Base-by-base conservation (phyloP, 2,329 filamentous ascomycete genomes). In the Reticulascus tulasneorum region DNA sequence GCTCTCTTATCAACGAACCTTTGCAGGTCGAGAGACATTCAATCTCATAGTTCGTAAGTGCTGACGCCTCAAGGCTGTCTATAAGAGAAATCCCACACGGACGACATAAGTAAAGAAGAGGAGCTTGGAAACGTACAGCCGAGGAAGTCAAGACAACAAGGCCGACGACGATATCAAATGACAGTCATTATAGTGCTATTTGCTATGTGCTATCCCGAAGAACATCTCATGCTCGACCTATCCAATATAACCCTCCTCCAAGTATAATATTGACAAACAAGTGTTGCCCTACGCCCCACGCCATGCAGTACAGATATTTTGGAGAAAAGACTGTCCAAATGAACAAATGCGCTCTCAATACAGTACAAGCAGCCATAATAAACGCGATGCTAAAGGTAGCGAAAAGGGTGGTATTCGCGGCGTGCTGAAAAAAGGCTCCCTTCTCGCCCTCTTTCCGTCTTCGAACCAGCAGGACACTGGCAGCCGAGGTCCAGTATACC, bases 271-370 rank as follows among this genome's bases (percentile, higher is more conserved):
- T 89, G 27, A 91, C 68, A 23, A 75, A 55, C 42, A 90, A 56
- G 74, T 98, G 91, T 66, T 90, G 87, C 7, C 78, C 86, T 29
- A 91, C 54, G 44, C 77, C 80, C 94, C 93, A 98, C 11, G 84
- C 88, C 71, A 93, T 84, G 46, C 81, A 86, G 58, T 94, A 98
- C 47, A 98, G 64, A 59, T 90, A 97, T 61, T 97, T 98, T 0
- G 93, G 93, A 46, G 87, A 94, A 60, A 98, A 98, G 9, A 98
- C 93, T 1, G 91, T 97, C 93, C 93, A 98, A 44, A 98, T 90
- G 57, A 98, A 98, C 39, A 98, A 61, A 69, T 98, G 93, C 20
- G 86, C 88, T 47, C 91, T 71, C 54, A 98, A 60, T 7, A 77
- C 71, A 30, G 85, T 89, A 59, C 93, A 98, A 12, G 91, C 89